These are phyloP conservation scores for Earliella scabrosa DNA, from an alignment of 1,284 basidiomycete genomes.

Conservation along the genomic window DNA sequence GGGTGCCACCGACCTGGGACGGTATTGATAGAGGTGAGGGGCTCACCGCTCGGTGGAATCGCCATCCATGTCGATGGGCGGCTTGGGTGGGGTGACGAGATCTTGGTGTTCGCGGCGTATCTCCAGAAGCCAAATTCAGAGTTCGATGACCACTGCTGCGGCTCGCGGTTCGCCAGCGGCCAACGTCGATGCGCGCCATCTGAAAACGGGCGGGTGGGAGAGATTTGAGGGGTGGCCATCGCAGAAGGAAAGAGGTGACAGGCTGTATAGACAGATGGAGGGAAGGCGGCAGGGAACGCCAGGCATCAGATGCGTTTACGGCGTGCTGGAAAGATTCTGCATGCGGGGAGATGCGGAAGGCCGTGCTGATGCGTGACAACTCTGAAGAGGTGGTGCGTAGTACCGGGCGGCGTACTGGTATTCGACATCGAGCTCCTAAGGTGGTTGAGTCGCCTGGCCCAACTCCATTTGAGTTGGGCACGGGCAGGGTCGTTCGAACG, in stretches of 20 bases:
- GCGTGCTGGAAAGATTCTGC: slow-evolving; percentile 7
- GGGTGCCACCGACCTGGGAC: too few relatives aligned
- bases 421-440: neutral
- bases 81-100: neutral
- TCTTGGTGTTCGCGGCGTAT: neutral
- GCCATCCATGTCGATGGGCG: neutral
- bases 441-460: neutral
- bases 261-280: slow-evolving; percentile 1
- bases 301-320: slow-evolving; percentile 21
- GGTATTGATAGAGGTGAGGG: too few relatives aligned
- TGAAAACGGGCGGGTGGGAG: neutral
- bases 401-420: neutral
- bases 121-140: neutral
- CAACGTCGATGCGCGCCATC: slow-evolving; percentile 4
- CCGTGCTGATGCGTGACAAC: neutral
- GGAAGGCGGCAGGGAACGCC: slow-evolving; percentile 2
- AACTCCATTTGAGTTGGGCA: neutral
- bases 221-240: neutral
- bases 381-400: neutral
- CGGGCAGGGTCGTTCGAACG: too few relatives aligned
- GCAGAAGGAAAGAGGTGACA: neutral
- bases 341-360: neutral
- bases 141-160: too few relatives aligned
- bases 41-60: too few relatives aligned
- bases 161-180: neutral